Percentiles rank a stretch among this genome's conserved stretches.
These are phyloP conservation scores for Oryza brachyantha DNA, from an alignment of 176 grass and related monocot genomes.

Conservation along the genomic window DNA sequence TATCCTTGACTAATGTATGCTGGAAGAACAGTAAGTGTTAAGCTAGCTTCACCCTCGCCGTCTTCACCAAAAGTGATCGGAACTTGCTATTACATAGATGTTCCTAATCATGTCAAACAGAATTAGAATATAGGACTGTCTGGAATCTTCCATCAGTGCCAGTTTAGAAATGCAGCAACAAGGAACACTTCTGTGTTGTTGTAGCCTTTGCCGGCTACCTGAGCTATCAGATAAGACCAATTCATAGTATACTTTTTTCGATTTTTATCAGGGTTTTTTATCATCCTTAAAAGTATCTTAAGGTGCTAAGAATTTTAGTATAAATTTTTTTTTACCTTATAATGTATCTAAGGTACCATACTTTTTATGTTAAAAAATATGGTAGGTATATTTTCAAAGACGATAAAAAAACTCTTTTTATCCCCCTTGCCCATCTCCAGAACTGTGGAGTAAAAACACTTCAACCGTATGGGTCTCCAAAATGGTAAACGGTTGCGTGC, in stretches of 20 bases:
- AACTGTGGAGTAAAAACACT: neutral
- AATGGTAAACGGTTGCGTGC: neutral
- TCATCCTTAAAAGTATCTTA: too few relatives aligned
- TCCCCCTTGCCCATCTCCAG: neutral
- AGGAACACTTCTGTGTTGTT: neutral
- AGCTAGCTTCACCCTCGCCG: neutral
- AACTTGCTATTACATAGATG: neutral
- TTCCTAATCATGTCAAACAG: neutral
- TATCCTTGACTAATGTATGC: neutral
- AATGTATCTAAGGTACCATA: too few relatives aligned
- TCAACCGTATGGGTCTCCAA: neutral
- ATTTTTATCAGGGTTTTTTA: too few relatives aligned
- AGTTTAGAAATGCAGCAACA: neutral
- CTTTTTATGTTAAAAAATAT: too few relatives aligned
- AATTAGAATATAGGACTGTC: neutral
- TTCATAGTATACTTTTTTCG: neutral
- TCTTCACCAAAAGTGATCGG: neutral
- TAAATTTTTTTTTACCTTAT: too few relatives aligned
- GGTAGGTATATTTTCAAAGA: too few relatives aligned
- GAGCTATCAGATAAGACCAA: neutral
- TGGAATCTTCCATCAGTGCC: neutral
- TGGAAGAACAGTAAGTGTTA: neutral
- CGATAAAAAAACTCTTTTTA: too few relatives aligned
- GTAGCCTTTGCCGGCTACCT: neutral
- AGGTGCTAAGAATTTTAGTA: too few relatives aligned